Evolutionary conservation across 2,329 filamentous ascomycete species (phyloP), one percentile per base, ranked within the genome.

Genomic region (Rhinocladiella similis): DNA sequence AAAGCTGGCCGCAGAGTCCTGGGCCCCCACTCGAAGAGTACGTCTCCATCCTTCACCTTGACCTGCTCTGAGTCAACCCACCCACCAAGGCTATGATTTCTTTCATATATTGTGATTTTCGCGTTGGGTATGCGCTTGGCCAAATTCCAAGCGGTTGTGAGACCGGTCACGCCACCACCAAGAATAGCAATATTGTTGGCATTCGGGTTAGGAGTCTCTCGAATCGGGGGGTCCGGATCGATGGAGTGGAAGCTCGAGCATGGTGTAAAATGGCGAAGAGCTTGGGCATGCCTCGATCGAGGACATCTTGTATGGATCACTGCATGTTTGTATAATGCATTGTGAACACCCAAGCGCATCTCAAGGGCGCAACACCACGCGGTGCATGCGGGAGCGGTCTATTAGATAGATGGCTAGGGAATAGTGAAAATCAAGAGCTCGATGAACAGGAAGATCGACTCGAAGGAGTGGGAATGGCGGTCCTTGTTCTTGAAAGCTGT

Each of bases 11-110:
- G 81, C 64, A 96, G 74, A 52, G 90, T 90, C 66, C 93, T 83
- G 19, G 94, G 90, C 0, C 93, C 94, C 63, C 84, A 83, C 75
- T 99, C 93, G 67, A 97, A 91, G 25, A 89, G 73, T 33, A 96
- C 82, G 47, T 80, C 73, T 14, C 84, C 88, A 36, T 81, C 78
- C 3, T 79, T 73, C 9, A 88, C 82, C 1, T 82, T 71, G 12
- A 89, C 78, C 49, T 75, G 75, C 63, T 86, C 81, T 1, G 88
- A 91, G 61, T 85, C 76, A 39, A 97, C 78, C 92, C 92, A 97
- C 45, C 94, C 94, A 42, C 94, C 94, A 1, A 93, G 71, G 18
- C 84, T 80, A 19, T 82, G 70, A 25, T 78, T 81, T 18, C 82
- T 81, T 71, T 99, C 94, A 72, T 91, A 96, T 9, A 99, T 69